Base-by-base conservation (phyloP, 1,284 basidiomycete genomes). In the Microbotryomycetes sp. region DNA sequence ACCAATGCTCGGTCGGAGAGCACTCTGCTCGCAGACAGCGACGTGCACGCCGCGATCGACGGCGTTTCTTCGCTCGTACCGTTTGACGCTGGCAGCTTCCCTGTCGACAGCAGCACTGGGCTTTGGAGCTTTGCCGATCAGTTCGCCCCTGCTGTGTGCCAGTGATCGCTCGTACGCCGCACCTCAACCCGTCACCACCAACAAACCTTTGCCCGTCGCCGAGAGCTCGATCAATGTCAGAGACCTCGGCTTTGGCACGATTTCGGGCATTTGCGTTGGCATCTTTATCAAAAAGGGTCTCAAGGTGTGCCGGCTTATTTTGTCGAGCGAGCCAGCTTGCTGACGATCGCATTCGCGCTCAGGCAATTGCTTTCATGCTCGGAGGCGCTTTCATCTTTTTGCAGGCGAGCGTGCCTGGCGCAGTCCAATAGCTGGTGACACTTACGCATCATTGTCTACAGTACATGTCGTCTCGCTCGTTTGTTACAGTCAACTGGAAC, bases 251-350 rank as follows among this genome's bases (percentile, higher is more conserved):
- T 70, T 72, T 35, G 69, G 69, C 2, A 70, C 70, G 3, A 65
- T 72, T 2, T 57, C 64, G 48, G 71, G 71, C 2, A 70, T 72
- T 31, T 70, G 65, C 28, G 67, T 67, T 11, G 71, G 71, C 7
- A 57, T 72, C 1, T 72, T 72, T 45, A 63, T 72, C 35, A 72
- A 71, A 62, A 72, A 72, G 57, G 71, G 71, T 0, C 41, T 72
- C 24, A 61, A 65, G 52, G 64, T 66, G 41, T 24, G 62, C 41
- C 23, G 3, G 3, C 24, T 45, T 23, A 24, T 5, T 24, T 3
- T n/a, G 15, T 18, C 23, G 16, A n/a, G 21, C 15, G 5, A 4
- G 48, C 0, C 15, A 23, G 30, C 13, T 26, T 23, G 9, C 15
- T 3, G 9, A 18, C 30, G 35, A 31, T 24, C 29, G 4, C 11